phyloP scores from a whole-genome alignment of 768 basidiomycete genomes.

The Suillus variegatus region DNA sequence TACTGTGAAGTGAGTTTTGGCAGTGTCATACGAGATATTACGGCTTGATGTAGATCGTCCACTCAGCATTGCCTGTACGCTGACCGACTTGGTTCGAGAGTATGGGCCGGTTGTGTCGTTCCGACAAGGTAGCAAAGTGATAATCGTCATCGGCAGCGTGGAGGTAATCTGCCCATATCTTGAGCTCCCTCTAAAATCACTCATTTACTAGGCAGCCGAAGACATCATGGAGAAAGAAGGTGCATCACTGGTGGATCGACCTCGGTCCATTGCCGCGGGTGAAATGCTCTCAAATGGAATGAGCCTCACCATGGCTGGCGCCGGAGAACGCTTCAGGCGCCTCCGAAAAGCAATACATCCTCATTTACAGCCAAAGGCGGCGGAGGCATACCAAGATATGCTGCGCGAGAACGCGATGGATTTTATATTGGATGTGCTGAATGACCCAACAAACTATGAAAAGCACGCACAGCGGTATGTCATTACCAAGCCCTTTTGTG shows the following conservation, averaged over 20 bases:
- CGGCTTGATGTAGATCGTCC: background rate
- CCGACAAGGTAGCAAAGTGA: too few species aligned
- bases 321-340: background rate
- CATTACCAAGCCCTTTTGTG: background rate
- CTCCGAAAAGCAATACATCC: background rate
- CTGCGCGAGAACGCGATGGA: constrained; percentile 34
- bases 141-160: too few species aligned
- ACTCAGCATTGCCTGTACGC: constrained; percentile 18
- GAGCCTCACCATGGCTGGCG: too few species aligned
- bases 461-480: constrained; percentile 18
- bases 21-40: background rate
- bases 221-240: too few species aligned
- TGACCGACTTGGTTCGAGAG: constrained; percentile 42
- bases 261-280: too few species aligned
- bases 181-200: too few species aligned
- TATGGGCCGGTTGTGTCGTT: too few species aligned
- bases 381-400: constrained; percentile 27
- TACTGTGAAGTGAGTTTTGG: background rate
- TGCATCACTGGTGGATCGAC: too few species aligned
- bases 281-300: too few species aligned
- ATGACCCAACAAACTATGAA: constrained; percentile 15
- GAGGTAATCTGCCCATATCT: too few species aligned
- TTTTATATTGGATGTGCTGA: constrained; percentile 21
- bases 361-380: background rate
- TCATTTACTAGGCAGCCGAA: too few species aligned